phyloP scores from a whole-genome alignment of 2,329 filamentous ascomycete species.

The Verticillium nubilum region DNA sequence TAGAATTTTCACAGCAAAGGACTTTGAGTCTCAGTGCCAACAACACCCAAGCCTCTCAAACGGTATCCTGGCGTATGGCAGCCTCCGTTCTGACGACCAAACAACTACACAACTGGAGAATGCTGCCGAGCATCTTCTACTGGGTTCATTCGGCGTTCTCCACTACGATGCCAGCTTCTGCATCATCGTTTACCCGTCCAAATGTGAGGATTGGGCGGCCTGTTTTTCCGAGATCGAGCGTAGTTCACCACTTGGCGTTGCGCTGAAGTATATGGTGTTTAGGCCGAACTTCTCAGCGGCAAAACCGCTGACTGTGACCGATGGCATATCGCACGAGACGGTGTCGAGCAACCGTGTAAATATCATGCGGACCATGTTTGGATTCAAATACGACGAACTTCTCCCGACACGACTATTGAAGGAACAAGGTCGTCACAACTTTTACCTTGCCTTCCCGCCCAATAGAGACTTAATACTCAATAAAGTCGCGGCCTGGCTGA shows the following conservation, averaged over 20 bases:
- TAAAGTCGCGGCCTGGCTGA: constrained; percentile 40
- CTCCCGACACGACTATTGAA: constrained; percentile 8
- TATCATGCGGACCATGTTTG: constrained; percentile 22
- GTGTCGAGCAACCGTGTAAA: background rate
- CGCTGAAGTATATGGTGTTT: constrained; percentile 33
- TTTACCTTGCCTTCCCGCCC: constrained; percentile 46
- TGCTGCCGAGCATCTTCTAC: constrained; percentile 26
- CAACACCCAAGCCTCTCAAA: background rate
- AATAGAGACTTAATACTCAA: constrained; percentile 25
- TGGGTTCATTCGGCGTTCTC: constrained; percentile 29
- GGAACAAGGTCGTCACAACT: constrained; percentile 22
- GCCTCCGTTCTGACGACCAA: constrained; percentile 4
- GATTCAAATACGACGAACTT: constrained; percentile 25
- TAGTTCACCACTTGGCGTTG: constrained; percentile 4
- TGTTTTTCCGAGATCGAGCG: constrained; percentile 12
- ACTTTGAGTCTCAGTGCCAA: constrained; percentile 17
- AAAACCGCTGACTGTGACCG: background rate
- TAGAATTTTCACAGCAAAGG: constrained; percentile 25
- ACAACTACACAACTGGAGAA: constrained; percentile 16
- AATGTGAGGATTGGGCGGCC: constrained; percentile 27
- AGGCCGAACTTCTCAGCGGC: constrained; percentile 13
- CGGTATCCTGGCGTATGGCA: constrained; percentile 8
- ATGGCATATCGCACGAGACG: background rate
- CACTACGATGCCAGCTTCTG: constrained; percentile 23
- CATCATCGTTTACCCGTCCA: constrained; percentile 33